Conservation (phyloP, 2,329 filamentous ascomycete genomes). For the Beauveria australis region DNA sequence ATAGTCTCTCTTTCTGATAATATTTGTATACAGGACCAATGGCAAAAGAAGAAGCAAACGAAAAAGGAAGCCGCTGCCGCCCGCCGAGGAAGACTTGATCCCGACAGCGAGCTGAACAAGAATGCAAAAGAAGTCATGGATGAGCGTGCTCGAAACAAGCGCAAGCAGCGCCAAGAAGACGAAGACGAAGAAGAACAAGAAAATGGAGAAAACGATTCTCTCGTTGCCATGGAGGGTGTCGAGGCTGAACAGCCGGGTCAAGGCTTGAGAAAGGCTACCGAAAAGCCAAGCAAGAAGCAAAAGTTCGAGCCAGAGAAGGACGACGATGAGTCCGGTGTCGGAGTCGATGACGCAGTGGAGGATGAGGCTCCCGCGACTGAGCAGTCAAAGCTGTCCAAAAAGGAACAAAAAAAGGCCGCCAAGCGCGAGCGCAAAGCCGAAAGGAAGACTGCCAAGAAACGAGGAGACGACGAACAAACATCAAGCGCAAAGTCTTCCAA, state of each 20-base stretch:
- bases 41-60: constrained; percentile 88
- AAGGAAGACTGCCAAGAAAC: constrained; percentile 39
- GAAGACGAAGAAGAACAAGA: constrained; percentile 31
- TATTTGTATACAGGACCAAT: constrained; percentile 64
- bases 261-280: constrained; percentile 45
- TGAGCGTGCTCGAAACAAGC: constrained; percentile 67
- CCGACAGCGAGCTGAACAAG: constrained; percentile 69
- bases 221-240: constrained; percentile 43
- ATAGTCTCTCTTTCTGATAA: not conserved
- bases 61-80: constrained; percentile 79
- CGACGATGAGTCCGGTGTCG: constrained; percentile 13
- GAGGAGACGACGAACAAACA: constrained; percentile 17
- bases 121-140: constrained; percentile 91
- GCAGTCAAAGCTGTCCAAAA: constrained; percentile 38
- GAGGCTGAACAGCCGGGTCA: constrained; percentile 55
- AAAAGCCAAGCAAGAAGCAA: constrained; percentile 49
- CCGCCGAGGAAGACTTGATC: constrained; percentile 82
- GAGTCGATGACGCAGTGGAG: constrained; percentile 31
- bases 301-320: constrained; percentile 26
- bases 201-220: constrained; percentile 32
- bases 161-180: constrained; percentile 57
- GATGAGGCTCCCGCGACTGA: constrained; percentile 25
- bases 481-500: constrained; percentile 15
- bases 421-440: constrained; percentile 11
- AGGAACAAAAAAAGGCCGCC: constrained; percentile 42